A percentile compares a stretch with the other conserved stretches of the same genome.
Evolutionary conservation across 441 rosid genomes (phyloP).

Genomic region (Bruguiera hainesii): DNA sequence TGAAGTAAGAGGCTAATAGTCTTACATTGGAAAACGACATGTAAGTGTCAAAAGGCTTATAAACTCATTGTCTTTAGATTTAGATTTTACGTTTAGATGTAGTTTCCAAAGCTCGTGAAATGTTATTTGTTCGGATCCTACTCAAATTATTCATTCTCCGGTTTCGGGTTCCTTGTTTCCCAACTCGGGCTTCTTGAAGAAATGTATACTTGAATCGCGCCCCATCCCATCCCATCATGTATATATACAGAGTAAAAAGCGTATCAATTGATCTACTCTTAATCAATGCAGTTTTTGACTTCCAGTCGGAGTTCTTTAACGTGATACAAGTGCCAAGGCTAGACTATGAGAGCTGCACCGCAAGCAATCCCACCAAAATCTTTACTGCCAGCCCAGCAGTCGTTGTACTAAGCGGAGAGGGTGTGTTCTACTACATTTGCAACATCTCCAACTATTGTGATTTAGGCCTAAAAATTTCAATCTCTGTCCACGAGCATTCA

Average conservation of each 20-base stretch:
- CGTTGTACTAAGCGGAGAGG: slow-evolving; percentile 19
- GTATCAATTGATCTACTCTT: not conserved
- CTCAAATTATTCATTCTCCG: no score
- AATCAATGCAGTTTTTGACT: slow-evolving; percentile 30
- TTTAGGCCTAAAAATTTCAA: slow-evolving; percentile 34
- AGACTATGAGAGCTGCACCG: slow-evolving; percentile 32
- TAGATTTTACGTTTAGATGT: no score
- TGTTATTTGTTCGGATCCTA: no score
- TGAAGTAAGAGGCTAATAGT: no score
- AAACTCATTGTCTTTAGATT: no score
- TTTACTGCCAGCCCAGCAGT: slow-evolving; percentile 28
- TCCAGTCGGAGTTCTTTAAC: slow-evolving; percentile 27
- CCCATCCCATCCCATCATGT: no score
- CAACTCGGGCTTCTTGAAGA: not conserved
- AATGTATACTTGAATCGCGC: no score
- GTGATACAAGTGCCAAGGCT: slow-evolving; percentile 36
- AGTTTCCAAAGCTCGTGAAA: no score
- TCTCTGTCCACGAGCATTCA: slow-evolving; percentile 15
- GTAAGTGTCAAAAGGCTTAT: no score
- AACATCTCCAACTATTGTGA: slow-evolving; percentile 39
- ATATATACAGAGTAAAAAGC: not conserved
- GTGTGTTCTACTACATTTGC: slow-evolving; percentile 42
- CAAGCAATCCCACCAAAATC: slow-evolving; percentile 26
- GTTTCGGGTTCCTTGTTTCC: no score
- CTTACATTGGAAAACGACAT: no score